Base-by-base conservation (phyloP, 192 early-diverging fungal species). In the Coemansia sp. region DNA sequence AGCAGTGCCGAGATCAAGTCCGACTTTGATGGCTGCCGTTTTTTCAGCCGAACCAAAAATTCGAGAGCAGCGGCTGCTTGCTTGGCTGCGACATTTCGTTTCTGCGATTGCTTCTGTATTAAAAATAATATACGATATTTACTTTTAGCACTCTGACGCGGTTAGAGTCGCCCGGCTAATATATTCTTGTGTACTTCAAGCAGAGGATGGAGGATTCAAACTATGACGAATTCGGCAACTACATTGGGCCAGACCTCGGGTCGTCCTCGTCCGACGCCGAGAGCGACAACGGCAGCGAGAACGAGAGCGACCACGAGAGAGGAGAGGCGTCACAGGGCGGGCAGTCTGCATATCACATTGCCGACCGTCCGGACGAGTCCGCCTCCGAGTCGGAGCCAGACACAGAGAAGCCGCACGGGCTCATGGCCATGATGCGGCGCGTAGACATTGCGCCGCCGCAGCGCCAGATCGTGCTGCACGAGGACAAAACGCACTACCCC, bases 401-500 rank as follows among this genome's bases (percentile, higher is more conserved):
- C n/a, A n/a, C n/a, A n/a, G 69, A 67, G 11, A 62, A 50, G 18
- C 61, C 54, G 57, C 26, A 58, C 19, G 26, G 48, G 6, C 50
- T 39, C 18, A 58, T 62, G 54, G 53, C 62, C 10, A 70, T 77
- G 55, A 52, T 46, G 15, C 46, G 48, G 18, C 61, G 64, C 46
- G 53, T 63, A 14, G 63, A 70, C 19, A 48, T 46, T 6, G 50
- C 60, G 29, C 45, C 45, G 5, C 45, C 29, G 45, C 28, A 46
- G 27, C 22, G 3, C 1, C 90, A 93, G 58, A 82, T 99, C 30
- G 87, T 99, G 1, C 79, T 97, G 47, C 97, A 99, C 46, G 97
- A 99, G 65, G 95, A 99, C 60, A 99, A 99, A 64, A 91, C 91
- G 62, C 97, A 97, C 78, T 99, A 99, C 50, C 94, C 95, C 4